Conservation (phyloP, 495 filamentous ascomycete species). For the Sphaerosporella brunnea region DNA sequence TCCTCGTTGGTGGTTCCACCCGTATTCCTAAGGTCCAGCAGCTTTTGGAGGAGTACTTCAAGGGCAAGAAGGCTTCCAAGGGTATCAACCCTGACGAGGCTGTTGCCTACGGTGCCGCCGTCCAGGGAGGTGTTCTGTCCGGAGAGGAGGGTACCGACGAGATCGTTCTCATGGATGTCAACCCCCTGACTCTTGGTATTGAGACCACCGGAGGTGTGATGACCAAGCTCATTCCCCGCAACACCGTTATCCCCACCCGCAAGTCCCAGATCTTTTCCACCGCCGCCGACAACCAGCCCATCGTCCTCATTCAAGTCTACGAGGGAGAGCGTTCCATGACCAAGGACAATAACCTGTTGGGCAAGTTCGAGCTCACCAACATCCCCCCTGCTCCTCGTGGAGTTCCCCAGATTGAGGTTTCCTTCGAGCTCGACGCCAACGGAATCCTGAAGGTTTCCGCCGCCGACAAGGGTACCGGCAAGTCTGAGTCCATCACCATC, state of each 20-base stretch:
- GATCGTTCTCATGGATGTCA: conserved; percentile 92
- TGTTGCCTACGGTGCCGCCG: conserved; percentile 90
- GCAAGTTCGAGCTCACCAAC: conserved; percentile 93
- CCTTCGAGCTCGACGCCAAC: conserved; percentile 94
- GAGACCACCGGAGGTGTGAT: conserved; percentile 97
- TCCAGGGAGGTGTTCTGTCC: conserved; percentile 89
- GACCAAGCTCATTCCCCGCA: conserved; percentile 91
- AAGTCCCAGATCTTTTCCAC: conserved; percentile 98
- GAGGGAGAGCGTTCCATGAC: conserved; percentile 94
- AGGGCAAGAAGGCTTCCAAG: conserved; percentile 89
- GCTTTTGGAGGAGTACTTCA: conserved; percentile 91
- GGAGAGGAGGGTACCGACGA: conserved; percentile 62
- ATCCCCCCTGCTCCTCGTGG: conserved; percentile 89
- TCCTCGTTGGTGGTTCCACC: conserved; percentile 79
- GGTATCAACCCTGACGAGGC: conserved; percentile 98
- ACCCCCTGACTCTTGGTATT: conserved; percentile 93
- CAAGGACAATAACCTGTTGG: conserved; percentile 89
- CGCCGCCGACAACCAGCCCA: conserved; percentile 93
- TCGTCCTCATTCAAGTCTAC: conserved; percentile 91
- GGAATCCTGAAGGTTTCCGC: conserved; percentile 93
- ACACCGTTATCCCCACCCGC: conserved; percentile 87
- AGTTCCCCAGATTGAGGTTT: conserved; percentile 95
- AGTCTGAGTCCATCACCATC: conserved; percentile 90
- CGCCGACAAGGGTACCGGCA: conserved; percentile 91
- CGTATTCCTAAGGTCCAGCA: conserved; percentile 95